A percentile compares a stretch with the other conserved stretches of the same genome.
Conservation (phyloP, 441 rosid species). For the Lepidium campestre region DNA sequence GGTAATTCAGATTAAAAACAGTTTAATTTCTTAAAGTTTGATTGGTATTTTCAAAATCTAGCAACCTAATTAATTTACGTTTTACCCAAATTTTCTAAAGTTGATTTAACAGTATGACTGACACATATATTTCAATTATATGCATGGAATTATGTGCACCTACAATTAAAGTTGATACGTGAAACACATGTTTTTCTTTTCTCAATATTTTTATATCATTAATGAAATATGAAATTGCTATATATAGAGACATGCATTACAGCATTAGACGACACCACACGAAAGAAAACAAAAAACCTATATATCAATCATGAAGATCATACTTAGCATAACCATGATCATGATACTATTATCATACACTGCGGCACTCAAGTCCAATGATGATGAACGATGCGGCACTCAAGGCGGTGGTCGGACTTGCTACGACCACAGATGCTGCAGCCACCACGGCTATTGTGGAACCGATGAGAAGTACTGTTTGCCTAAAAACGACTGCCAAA, state of each 20-base stretch:
- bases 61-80: not conserved
- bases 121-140: not conserved
- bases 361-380: not conserved
- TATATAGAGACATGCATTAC: not conserved
- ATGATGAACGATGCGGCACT: constrained; percentile 39
- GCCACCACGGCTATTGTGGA: constrained; percentile 49
- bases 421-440: constrained; percentile 38
- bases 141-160: not conserved
- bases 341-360: constrained; percentile 14
- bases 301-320: constrained; percentile 14
- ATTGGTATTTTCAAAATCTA: too few relatives aligned
- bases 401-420: constrained; percentile 45
- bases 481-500: constrained; percentile 36
- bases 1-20: too few relatives aligned
- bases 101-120: too few relatives aligned
- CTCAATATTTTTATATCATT: not conserved
- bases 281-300: not conserved
- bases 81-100: not conserved
- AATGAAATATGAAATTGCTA: not conserved
- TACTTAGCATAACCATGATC: not conserved
- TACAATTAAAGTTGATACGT: not conserved
- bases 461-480: constrained; percentile 41
- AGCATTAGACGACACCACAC: not conserved
- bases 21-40: not conserved
- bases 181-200: too few relatives aligned